phyloP scores from a whole-genome alignment of 345 rosid genomes.

The Pelargonium nanum region DNA sequence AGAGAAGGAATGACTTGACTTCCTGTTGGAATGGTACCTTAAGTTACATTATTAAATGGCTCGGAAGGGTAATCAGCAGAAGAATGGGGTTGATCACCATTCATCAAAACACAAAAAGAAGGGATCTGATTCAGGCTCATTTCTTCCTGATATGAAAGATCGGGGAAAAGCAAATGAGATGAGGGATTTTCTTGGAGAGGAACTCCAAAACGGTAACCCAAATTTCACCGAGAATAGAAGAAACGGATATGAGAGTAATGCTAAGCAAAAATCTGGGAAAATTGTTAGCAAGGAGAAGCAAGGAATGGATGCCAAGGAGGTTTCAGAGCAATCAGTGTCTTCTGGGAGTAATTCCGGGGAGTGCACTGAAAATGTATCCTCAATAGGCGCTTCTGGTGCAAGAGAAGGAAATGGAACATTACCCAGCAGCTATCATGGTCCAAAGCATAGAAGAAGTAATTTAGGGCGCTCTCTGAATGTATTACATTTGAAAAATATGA shows the following conservation, averaged over 20 bases:
- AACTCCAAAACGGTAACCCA: conserved; percentile 29
- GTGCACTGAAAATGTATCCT: conserved; percentile 25
- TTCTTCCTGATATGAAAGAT: conserved; percentile 23
- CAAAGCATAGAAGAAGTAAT: conserved; percentile 22
- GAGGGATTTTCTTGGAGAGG: conserved; percentile 36
- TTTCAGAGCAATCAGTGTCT: conserved; percentile 21
- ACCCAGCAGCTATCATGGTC: conserved; percentile 22
- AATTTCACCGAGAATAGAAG: conserved; percentile 10
- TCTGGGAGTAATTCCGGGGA: conserved; percentile 19
- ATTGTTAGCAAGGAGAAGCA: conserved; percentile 26
- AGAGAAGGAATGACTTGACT: background rate
- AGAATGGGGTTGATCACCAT: conserved; percentile 54
- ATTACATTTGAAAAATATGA: conserved; percentile 34
- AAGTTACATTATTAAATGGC: conserved; percentile 37
- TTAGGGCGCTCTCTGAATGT: conserved; percentile 31
- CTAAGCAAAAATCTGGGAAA: conserved; percentile 19
- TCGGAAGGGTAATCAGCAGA: conserved; percentile 71
- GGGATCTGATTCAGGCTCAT: conserved; percentile 32
- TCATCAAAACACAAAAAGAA: conserved; percentile 38
- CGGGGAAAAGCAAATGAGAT: conserved; percentile 33
- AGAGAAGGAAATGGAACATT: conserved; percentile 27
- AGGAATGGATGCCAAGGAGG: conserved; percentile 22
- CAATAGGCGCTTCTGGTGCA: conserved; percentile 15
- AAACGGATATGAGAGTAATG: conserved; percentile 22
- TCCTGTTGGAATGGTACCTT: background rate